These are phyloP conservation scores for Stereum hirsutum DNA, from an alignment of 1,284 basidiomycete genomes.

Conservation along the genomic window DNA sequence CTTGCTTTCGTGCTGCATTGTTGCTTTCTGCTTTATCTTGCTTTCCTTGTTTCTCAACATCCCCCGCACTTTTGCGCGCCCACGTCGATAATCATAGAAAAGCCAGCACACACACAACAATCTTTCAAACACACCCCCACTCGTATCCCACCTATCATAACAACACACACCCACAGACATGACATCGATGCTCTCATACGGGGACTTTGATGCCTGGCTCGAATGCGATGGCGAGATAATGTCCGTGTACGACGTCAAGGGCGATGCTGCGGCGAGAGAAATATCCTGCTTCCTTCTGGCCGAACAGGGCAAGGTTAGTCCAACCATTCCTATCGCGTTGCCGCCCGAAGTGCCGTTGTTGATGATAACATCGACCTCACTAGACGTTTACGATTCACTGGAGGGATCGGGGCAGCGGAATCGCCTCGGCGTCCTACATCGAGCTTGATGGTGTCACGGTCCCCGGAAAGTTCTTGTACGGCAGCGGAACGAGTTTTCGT, in stretches of 20 bases:
- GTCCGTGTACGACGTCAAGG: conserved; percentile 40
- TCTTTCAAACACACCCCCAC: not conserved
- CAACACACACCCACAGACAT: not conserved
- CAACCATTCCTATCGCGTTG: not conserved
- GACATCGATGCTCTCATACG: conserved; percentile 52
- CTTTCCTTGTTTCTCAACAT: not conserved
- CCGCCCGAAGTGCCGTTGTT: not conserved
- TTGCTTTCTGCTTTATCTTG: not conserved
- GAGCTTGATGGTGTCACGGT: conserved; percentile 42
- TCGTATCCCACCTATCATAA: not conserved
- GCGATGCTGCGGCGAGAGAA: conserved; percentile 30
- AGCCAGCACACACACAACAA: not conserved
- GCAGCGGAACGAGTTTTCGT: conserved; percentile 34
- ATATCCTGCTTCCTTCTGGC: conserved; percentile 61
- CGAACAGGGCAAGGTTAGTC: conserved; percentile 39
- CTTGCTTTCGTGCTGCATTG: no score
- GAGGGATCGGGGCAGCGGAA: conserved; percentile 37
- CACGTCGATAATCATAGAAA: not conserved
- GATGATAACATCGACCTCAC: not conserved
- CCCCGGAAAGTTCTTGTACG: conserved; percentile 43
- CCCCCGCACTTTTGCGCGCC: not conserved
- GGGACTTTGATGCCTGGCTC: conserved; percentile 61
- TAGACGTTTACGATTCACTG: conserved; percentile 46
- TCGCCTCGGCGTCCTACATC: conserved; percentile 42
- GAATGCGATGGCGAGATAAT: conserved; percentile 35